These are phyloP conservation scores for Pisolithus tinctorius DNA, from an alignment of 768 basidiomycete genomes.

Conservation along the genomic window DNA sequence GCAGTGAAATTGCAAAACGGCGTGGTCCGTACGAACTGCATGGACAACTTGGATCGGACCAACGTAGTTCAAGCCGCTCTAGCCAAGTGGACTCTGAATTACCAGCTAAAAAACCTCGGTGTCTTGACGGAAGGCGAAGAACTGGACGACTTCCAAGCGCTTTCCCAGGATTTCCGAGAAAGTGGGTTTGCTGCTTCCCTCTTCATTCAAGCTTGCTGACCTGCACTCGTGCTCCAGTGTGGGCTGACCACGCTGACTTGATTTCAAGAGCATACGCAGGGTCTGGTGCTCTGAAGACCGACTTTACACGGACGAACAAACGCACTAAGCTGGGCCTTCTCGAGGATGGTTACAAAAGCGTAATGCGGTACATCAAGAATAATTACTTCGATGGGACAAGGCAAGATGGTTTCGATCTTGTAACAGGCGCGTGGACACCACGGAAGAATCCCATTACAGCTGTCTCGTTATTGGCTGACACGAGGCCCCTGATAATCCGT, in stretches of 20 bases:
- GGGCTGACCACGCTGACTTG: constrained; percentile 93
- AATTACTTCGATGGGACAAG: constrained; percentile 94
- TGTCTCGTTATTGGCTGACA: constrained; percentile 68
- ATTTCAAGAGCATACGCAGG: constrained; percentile 91
- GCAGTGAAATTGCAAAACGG: constrained; percentile 58
- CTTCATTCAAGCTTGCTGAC: constrained; percentile 4
- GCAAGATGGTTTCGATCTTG: constrained; percentile 90
- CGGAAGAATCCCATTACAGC: constrained; percentile 64
- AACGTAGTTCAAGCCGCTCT: constrained; percentile 93
- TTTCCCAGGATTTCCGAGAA: constrained; percentile 82
- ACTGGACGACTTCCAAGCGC: constrained; percentile 76
- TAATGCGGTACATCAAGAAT: constrained; percentile 86
- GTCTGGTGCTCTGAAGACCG: constrained; percentile 92
- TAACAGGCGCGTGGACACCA: constrained; percentile 91
- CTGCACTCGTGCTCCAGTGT: constrained; percentile 50
- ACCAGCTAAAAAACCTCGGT: constrained; percentile 68
- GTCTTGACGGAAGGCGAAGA: constrained; percentile 62
- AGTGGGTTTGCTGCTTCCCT: constrained; percentile 42
- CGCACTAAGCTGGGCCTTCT: constrained; percentile 73
- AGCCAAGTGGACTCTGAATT: constrained; percentile 77
- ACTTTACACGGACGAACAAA: constrained; percentile 91
- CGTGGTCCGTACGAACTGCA: constrained; percentile 89
- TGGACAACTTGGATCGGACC: constrained; percentile 95
- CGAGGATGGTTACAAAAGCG: constrained; percentile 82
- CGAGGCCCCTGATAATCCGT: constrained; percentile 74